These are phyloP conservation scores for Mortierella sp. DNA, from an alignment of 371 early-diverging fungal genomes.

Conservation along the genomic window DNA sequence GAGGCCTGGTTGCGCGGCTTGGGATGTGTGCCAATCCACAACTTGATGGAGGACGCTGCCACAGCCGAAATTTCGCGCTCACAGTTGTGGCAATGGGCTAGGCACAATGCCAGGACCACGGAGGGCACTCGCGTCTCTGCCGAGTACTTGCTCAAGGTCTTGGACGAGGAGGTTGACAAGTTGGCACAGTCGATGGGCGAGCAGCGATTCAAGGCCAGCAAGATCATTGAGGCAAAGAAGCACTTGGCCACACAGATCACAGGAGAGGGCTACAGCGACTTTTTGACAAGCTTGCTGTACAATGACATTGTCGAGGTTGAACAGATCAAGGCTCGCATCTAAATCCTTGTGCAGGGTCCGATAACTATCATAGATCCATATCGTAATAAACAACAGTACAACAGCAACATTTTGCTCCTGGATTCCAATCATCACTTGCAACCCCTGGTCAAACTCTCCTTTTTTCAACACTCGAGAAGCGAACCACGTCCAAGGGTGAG, in stretches of 20 bases:
- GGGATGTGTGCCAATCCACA: slow-evolving; percentile 97
- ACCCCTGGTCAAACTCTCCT: too few species aligned
- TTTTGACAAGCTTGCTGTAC: slow-evolving; percentile 86
- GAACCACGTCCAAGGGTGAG: neutral
- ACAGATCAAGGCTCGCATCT: slow-evolving; percentile 39
- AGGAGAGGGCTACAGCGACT: slow-evolving; percentile 87
- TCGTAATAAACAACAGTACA: too few species aligned
- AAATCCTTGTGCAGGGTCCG: too few species aligned
- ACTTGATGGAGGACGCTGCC: slow-evolving; percentile 96
- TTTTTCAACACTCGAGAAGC: too few species aligned
- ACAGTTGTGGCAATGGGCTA: slow-evolving; percentile 96
- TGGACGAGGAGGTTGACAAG: slow-evolving; percentile 85
- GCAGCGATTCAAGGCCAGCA: slow-evolving; percentile 63
- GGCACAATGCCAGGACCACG: slow-evolving; percentile 79
- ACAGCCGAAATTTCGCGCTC: slow-evolving; percentile 96
- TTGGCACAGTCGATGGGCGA: slow-evolving; percentile 69
- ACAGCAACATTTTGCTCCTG: too few species aligned
- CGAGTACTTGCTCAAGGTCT: slow-evolving; percentile 71
- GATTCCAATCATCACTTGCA: too few species aligned
- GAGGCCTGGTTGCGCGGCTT: slow-evolving; percentile 93
- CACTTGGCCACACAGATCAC: slow-evolving; percentile 80
- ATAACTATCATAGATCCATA: too few species aligned
- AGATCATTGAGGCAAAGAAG: slow-evolving; percentile 80
- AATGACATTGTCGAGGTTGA: slow-evolving; percentile 65
- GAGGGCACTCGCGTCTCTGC: slow-evolving; percentile 85